These are phyloP conservation scores for Alternaria gaisen DNA, from an alignment of 2,329 filamentous ascomycete species.

Conservation along the genomic window DNA sequence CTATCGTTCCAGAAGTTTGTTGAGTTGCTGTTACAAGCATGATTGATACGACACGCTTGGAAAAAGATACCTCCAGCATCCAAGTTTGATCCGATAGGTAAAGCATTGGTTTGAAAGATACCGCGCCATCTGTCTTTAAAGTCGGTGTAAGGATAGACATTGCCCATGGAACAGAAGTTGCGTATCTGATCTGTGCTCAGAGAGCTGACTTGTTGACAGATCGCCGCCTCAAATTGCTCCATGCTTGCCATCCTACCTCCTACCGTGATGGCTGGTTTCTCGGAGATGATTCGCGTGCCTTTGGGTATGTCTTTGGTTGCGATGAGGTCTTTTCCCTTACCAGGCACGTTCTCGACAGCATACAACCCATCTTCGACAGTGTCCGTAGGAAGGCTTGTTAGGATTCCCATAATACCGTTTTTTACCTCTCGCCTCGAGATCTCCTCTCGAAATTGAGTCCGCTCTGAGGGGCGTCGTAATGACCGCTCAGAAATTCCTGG, in stretches of 20 bases:
- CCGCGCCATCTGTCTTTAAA: neutral
- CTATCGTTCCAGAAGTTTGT: constrained; percentile 49
- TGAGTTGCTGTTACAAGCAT: constrained; percentile 51
- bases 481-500: neutral
- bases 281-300: constrained; percentile 54
- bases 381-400: neutral
- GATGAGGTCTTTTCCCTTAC: constrained; percentile 55
- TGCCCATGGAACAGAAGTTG: neutral
- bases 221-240: neutral
- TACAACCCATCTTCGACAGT: constrained; percentile 21
- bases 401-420: neutral
- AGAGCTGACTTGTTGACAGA: neutral
- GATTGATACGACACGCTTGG: constrained; percentile 50
- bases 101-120: constrained; percentile 41
- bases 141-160: neutral
- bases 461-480: neutral
- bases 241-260: constrained; percentile 30
- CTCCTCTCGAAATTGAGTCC: too few relatives aligned
- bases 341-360: constrained; percentile 28
- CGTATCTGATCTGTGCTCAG: neutral
- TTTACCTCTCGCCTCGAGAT: neutral
- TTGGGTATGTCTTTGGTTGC: constrained; percentile 49
- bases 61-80: constrained; percentile 46
- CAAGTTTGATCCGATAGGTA: constrained; percentile 37
- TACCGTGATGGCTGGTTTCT: constrained; percentile 51